Evolutionary conservation across 2,329 filamentous ascomycete species (phyloP).

Genomic region (Talaromyces verruculosus): DNA sequence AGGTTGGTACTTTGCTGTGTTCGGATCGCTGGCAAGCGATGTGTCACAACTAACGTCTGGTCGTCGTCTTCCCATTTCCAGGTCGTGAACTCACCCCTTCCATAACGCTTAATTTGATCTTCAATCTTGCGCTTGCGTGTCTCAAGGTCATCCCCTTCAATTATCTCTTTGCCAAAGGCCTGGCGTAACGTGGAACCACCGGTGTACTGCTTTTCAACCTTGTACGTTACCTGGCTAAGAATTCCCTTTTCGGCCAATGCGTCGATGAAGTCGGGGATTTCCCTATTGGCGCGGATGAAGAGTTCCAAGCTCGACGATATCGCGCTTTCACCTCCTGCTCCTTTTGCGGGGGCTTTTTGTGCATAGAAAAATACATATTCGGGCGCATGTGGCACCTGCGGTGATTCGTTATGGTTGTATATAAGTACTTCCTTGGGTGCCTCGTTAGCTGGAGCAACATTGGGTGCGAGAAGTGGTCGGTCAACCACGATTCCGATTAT

Average conservation of each 20-base stretch:
- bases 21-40: constrained; percentile 49
- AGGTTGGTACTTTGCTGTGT: constrained; percentile 49
- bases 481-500: constrained; percentile 54
- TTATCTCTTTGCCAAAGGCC: constrained; percentile 51
- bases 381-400: constrained; percentile 53
- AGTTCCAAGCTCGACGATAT: constrained; percentile 52
- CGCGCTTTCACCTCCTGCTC: constrained; percentile 44
- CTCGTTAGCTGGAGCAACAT: constrained; percentile 52
- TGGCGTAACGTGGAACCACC: constrained; percentile 51
- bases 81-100: constrained; percentile 47
- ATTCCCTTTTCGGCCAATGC: constrained; percentile 46
- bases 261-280: constrained; percentile 50
- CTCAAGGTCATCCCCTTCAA: constrained; percentile 46
- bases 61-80: constrained; percentile 52
- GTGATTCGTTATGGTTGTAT: constrained; percentile 55
- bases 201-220: constrained; percentile 44
- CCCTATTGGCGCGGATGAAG: constrained; percentile 46
- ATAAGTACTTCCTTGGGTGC: constrained; percentile 51
- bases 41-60: constrained; percentile 40
- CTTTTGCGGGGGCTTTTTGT: constrained; percentile 32
- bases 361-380: constrained; percentile 55
- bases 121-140: constrained; percentile 41
- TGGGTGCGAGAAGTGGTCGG: constrained; percentile 46
- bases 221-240: constrained; percentile 39
- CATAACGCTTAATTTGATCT: constrained; percentile 49